Evolutionary conservation across 1,139 yeast species (phyloP), one percentile per base, ranked within the genome.

Genomic region (Pichia terricola): DNA sequence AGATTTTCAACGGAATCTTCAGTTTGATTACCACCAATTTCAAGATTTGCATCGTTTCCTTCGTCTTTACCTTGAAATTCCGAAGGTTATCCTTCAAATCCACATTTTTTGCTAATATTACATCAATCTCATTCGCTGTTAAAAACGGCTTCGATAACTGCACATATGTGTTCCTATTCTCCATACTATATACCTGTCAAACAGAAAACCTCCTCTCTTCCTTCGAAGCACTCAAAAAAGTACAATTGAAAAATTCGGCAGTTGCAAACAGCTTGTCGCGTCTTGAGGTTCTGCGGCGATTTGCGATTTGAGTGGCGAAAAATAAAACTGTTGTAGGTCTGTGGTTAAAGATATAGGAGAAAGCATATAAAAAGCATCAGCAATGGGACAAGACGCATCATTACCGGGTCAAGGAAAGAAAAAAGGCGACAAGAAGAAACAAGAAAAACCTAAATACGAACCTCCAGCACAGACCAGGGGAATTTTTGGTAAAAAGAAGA

Each of bases 391-490:
- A 50, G 62, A 60, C 50, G 61, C 65, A 37, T 61, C 65, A 25
- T 48, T 58, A 54, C 64, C 63, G 44, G 50, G 52, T 25, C 55
- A 55, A 45, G 45, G 44, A 40, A 56, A 51, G 39, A 56, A 53
- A 53, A 59, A 55, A 41, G 52, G 54, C 38, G 62, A 61, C 50
- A 59, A 68, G 64, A 82, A 86, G 75, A 79, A 81, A 53, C 22
- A 16, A 16, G 86, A 82, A 52, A 83, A 82, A 64, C 96, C 96
- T 57, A 88, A 87, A 68, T 91, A 89, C 64, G 99, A 94, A 65
- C 98, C 98, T 35, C 98, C 98, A 26, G 97, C 91, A 50, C 95
- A 91, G 64, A 82, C 96, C 22, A 51, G 52, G 38, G 80, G 89
- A 55, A 16, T 16, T 16, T 83, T 86, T 58, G 95, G 95, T 49